These are phyloP conservation scores for Geosmithia morbida DNA, from an alignment of 2,329 filamentous ascomycete species.

Conservation along the genomic window DNA sequence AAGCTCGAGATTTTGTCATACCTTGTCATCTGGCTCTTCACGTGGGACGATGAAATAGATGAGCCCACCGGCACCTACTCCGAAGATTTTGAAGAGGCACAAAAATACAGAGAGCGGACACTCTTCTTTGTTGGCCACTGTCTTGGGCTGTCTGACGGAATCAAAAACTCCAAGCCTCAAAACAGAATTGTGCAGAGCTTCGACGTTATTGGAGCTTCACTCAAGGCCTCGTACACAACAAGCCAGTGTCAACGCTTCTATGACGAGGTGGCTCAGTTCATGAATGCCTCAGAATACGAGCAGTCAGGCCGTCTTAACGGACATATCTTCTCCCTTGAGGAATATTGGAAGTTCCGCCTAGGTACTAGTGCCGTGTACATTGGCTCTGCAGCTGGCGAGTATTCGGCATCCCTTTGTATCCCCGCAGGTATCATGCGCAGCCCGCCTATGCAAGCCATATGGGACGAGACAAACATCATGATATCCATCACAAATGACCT, in stretches of 20 bases:
- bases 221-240: not conserved
- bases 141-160: not conserved
- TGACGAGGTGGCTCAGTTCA: not conserved
- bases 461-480: not conserved
- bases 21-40: slow-evolving; percentile 1
- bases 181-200: not conserved
- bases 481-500: not conserved
- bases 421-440: not conserved
- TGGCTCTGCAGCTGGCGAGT: not conserved
- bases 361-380: not conserved
- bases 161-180: not conserved
- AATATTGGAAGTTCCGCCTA: not conserved
- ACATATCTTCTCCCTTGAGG: not conserved
- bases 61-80: not conserved
- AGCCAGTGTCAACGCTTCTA: not conserved
- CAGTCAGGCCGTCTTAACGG: not conserved
- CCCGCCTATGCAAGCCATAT: not conserved
- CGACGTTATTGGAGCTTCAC: not conserved
- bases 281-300: not conserved
- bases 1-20: not conserved
- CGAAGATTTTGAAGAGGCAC: not conserved
- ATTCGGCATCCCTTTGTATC: not conserved
- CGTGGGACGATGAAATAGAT: not conserved
- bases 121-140: not conserved
- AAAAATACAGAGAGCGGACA: not conserved